Percentiles rank a stretch among this genome's conserved stretches.
These are phyloP conservation scores for Didymella segeticola DNA, from an alignment of 2,329 filamentous ascomycete genomes.

Conservation along the genomic window DNA sequence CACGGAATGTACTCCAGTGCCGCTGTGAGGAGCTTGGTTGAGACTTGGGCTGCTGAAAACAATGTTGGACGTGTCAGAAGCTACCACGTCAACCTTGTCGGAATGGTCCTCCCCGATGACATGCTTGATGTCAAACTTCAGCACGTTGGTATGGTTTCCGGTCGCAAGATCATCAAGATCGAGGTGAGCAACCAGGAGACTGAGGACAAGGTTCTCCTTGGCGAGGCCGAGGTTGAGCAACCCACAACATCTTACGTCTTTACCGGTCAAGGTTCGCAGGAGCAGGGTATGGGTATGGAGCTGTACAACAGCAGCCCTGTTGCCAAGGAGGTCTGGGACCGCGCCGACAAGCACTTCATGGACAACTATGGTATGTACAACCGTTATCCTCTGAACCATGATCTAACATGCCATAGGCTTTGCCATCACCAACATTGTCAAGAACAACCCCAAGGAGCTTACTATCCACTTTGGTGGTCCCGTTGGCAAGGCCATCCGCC, in stretches of 20 bases:
- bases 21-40: constrained; percentile 91
- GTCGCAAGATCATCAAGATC: constrained; percentile 99
- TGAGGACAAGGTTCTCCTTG: constrained; percentile 93
- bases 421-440: constrained; percentile 97
- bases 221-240: constrained; percentile 97
- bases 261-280: constrained; percentile 96
- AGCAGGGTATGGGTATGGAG: constrained; percentile 99
- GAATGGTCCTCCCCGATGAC: constrained; percentile 98
- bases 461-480: constrained; percentile 98
- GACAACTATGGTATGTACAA: constrained; percentile 84
- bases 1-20: constrained; percentile 99
- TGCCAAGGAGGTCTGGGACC: constrained; percentile 92
- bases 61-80: constrained; percentile 96
- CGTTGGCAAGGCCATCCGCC: constrained; percentile 93
- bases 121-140: constrained; percentile 93
- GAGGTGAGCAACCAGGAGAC: constrained; percentile 95
- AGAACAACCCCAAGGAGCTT: constrained; percentile 98
- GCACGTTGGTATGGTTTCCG: constrained; percentile 96
- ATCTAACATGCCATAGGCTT: constrained; percentile 67
- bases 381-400: not conserved
- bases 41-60: constrained; percentile 99
- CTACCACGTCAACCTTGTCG: constrained; percentile 96
- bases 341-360: constrained; percentile 94
- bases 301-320: constrained; percentile 92
- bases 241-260: constrained; percentile 97